A percentile compares a stretch with the other conserved stretches of the same genome.
Conservation (phyloP, 75 land plant genomes). For the Pseudotsuga menziesii region DNA sequence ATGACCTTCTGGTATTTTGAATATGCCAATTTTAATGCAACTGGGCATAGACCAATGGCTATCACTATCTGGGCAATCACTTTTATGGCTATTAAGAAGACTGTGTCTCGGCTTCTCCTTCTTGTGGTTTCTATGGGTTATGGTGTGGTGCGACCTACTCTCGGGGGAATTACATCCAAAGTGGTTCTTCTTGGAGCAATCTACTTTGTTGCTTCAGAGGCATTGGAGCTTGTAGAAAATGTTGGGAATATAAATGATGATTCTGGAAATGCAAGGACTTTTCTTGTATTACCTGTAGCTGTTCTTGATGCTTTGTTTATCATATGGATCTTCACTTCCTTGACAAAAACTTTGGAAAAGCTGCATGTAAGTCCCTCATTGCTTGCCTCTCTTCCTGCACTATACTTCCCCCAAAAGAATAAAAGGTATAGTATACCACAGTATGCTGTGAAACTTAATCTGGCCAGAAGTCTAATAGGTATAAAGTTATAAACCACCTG, state of each 20-base stretch:
- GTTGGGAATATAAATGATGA: conserved; percentile 41
- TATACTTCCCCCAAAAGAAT: not conserved
- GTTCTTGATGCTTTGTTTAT: conserved; percentile 44
- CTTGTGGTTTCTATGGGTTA: conserved; percentile 50
- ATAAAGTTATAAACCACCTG: not conserved
- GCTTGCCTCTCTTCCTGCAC: not conserved
- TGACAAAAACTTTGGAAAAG: conserved; percentile 44
- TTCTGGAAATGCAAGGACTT: conserved; percentile 29
- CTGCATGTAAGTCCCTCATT: conserved; percentile 28
- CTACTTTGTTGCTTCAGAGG: conserved; percentile 38
- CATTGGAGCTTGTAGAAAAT: conserved; percentile 42
- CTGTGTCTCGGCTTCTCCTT: conserved; percentile 43
- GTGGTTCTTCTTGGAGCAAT: conserved; percentile 27
- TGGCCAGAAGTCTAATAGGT: not conserved
- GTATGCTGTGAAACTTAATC: not conserved
- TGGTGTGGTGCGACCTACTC: conserved; percentile 43
- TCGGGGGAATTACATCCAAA: conserved; percentile 36
- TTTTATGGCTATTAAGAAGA: conserved; percentile 46
- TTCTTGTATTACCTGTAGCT: conserved; percentile 47
- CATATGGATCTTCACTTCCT: conserved; percentile 44
- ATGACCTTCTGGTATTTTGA: conserved; percentile 56
- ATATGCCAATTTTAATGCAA: conserved; percentile 43
- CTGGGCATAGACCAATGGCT: conserved; percentile 38
- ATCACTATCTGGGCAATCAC: conserved; percentile 52
- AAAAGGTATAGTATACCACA: not conserved